phyloP scores from a whole-genome alignment of 1,284 basidiomycete genomes.

The Boletus sp. region DNA sequence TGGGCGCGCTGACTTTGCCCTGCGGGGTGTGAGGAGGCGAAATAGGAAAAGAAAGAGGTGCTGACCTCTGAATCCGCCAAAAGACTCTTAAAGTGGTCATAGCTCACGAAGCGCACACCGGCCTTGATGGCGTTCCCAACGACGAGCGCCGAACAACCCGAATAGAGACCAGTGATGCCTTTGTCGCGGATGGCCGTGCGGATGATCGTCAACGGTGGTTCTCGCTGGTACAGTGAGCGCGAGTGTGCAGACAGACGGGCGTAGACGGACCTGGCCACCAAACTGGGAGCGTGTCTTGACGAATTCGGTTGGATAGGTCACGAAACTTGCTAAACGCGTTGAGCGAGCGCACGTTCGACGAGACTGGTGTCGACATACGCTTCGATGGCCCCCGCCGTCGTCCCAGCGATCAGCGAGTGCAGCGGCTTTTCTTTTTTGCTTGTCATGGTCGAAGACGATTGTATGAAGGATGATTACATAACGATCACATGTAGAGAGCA shows the following conservation, averaged over 20 bases:
- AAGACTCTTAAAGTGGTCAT: slow-evolving; percentile 89
- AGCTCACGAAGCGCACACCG: slow-evolving; percentile 92
- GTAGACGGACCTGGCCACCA: slow-evolving; percentile 58
- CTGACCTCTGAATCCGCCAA: slow-evolving; percentile 79
- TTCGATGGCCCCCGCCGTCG: slow-evolving; percentile 93
- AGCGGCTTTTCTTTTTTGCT: slow-evolving; percentile 73
- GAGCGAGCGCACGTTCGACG: slow-evolving; percentile 14
- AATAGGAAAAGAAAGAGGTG: neutral
- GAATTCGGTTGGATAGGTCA: slow-evolving; percentile 92
- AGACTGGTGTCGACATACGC: slow-evolving; percentile 50
- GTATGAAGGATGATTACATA: neutral
- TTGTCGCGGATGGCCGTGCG: slow-evolving; percentile 68
- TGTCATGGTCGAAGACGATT: slow-evolving; percentile 12
- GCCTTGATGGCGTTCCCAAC: slow-evolving; percentile 92
- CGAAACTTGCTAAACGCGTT: slow-evolving; percentile 53
- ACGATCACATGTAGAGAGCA: neutral
- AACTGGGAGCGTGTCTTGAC: slow-evolving; percentile 88
- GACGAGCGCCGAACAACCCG: slow-evolving; percentile 83
- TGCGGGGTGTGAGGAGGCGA: slow-evolving; percentile 31
- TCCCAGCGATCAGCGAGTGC: slow-evolving; percentile 84
- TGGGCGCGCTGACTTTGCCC: slow-evolving; percentile 87
- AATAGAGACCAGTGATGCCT: slow-evolving; percentile 78
- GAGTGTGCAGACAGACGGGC: neutral
- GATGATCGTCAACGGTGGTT: slow-evolving; percentile 69
- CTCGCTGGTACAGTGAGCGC: slow-evolving; percentile 18